Conservation (phyloP, 2,329 filamentous ascomycete species). For the Aspergillus intermedius region DNA sequence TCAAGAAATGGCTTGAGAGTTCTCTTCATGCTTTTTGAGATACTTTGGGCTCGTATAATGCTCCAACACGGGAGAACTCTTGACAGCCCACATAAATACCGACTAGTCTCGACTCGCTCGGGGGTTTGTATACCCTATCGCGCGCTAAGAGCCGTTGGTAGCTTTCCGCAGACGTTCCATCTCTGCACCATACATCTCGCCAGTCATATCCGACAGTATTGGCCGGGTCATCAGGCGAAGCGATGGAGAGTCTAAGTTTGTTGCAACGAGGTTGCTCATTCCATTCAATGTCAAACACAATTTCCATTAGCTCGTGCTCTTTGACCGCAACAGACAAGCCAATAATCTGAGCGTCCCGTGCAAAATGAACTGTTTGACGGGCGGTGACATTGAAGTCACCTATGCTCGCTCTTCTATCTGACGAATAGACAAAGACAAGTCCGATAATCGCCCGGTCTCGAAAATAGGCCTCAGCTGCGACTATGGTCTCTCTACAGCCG, state of each 20-base stretch:
- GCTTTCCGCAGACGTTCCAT: constrained; percentile 1
- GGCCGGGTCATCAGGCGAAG: not conserved
- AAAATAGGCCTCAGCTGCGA: constrained; percentile 2
- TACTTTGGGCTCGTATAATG: constrained; percentile 4
- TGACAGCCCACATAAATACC: constrained; percentile 6
- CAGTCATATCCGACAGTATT: not conserved
- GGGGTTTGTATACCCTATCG: not conserved
- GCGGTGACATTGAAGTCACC: not conserved
- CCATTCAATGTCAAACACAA: constrained; percentile 2
- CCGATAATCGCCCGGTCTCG: constrained; percentile 1
- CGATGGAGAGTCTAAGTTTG: not conserved
- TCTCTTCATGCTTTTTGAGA: constrained; percentile 8
- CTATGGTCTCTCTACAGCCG: constrained; percentile 1
- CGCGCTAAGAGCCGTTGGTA: not conserved
- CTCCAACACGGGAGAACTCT: constrained; percentile 1
- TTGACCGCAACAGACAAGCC: constrained; percentile 1
- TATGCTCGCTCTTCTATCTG: constrained; percentile 1
- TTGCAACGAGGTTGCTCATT: not conserved
- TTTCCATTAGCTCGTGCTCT: not conserved
- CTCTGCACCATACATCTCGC: constrained; percentile 4
- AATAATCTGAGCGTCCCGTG: not conserved
- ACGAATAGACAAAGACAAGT: constrained; percentile 3
- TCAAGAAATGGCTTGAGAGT: too few species aligned
- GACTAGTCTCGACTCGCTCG: constrained; percentile 2
- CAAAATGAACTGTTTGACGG: constrained; percentile 2